Evolutionary conservation across 2,329 filamentous ascomycete species (phyloP), one percentile per base, ranked within the genome.

Genomic region (Pleomassaria siparia): DNA sequence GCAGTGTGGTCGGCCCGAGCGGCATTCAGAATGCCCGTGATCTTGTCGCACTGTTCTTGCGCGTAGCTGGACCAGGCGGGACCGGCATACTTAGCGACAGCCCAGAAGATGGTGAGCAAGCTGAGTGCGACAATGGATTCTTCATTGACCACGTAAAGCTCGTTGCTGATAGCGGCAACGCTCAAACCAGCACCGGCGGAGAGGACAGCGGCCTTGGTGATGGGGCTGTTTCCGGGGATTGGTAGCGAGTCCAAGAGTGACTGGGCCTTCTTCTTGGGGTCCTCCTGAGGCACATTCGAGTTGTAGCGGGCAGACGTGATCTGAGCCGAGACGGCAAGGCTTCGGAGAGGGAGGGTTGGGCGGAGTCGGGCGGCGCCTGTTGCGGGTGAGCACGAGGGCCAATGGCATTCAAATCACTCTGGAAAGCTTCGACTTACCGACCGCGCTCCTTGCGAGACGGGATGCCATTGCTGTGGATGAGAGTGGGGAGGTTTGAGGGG

Each of bases 81-180:
- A 46, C 92, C 94, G 69, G 89, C 91, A 74, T 90, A 96, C 78
- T 95, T 94, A 79, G 89, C 92, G 66, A 96, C 82, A 55, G 86
- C 90, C 70, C 81, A 87, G 87, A 95, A 99, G 72, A 97, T 89
- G 72, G 87, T 90, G 71, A 97, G 80, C 67, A 99, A 82, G 75
- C 88, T 94, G 78, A 99, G 84, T 60, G 89, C 89, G 70, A 95
- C 89, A 72, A 99, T 88, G 56, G 91, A 88, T 82, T 99, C 94
- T 83, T 99, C 94, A 80, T 99, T 99, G 78, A 99, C 83, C 73
- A 99, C 91, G 78, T 96, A 97, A 81, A 97, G 91, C 84, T 99
- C 94, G 80, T 95, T 99, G 86, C 89, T 95, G 78, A 99, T 91
- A 70, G 91, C 94, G 72, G 94, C 95, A 74, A 95, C 83, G 69